Base-by-base conservation (phyloP, 495 filamentous ascomycete species). In the Penicillium samsonianum region DNA sequence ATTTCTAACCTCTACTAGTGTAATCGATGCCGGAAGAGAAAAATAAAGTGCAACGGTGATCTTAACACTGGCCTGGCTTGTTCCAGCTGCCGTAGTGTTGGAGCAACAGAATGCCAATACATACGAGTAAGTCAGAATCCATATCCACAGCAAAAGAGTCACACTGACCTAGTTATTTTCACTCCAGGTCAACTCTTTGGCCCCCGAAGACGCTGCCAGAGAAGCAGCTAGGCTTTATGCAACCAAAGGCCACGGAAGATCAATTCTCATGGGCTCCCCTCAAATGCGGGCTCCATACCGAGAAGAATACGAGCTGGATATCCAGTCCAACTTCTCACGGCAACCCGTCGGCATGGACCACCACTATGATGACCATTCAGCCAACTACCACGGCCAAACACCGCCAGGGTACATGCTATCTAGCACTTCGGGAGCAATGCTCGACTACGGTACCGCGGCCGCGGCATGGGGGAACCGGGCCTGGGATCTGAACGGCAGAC, bases 31-130 rank as follows among this genome's bases (percentile, higher is more conserved):
- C 86, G 94, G 48, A 92, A 92, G 70, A 82, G 94, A 50, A 98
- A 98, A 78, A 98, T 98, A 65, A 89, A 91, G 68, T 98, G 94
- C 76, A 96, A 90, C 58, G 94, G 93, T 31, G 92, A 97, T 69
- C 78, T 80, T 5, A 87, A 86, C 25, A 81, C 90, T 67, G 89
- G 87, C 10, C 76, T 77, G 22, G 90, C 89, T 28, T 98, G 94
- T 67, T 73, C 81, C 16, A 96, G 92, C 72, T 98, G 94, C 77
- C 88, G 86, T 60, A 81, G 74, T 58, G 85, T 92, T 51, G 87
- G 87, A 30, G 78, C 79, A 33, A 81, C 87, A 17, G 75, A 77
- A 23, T 96, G 92, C 72, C 84, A 86, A 43, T 96, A 95, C 65
- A 73, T 91, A 48, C 82, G 91, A 74, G 91, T 95, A 83, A 75